Evolutionary conservation across 352 stramenopile species (phyloP).

Genomic region (Globisporangium acanthophoron): DNA sequence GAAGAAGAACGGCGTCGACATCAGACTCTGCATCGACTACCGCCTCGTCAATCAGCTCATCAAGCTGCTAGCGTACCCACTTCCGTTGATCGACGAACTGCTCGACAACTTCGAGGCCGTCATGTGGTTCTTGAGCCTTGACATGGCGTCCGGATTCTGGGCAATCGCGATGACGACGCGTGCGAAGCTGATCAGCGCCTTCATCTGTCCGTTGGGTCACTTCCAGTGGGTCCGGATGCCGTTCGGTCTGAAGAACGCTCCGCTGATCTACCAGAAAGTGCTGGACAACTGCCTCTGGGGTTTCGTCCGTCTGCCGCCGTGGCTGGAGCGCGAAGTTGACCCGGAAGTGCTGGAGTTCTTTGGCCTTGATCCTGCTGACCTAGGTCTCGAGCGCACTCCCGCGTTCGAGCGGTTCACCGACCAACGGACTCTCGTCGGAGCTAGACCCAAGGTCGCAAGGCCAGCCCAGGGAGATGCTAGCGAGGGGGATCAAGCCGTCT

Average conservation of each 20-base stretch:
- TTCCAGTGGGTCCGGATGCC: constrained; percentile 16
- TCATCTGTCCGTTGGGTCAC: constrained; percentile 18
- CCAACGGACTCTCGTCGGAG: too few species aligned
- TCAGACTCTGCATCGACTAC: constrained; percentile 20
- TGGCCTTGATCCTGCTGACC: too few species aligned
- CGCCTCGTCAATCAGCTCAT: constrained; percentile 12
- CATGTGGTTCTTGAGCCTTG: constrained; percentile 17
- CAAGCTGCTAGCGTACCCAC: constrained; percentile 17
- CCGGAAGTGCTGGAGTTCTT: constrained; percentile 4
- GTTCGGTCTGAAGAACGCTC: too few species aligned
- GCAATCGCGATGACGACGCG: constrained; percentile 9
- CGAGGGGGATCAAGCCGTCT: too few species aligned
- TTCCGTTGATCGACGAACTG: background rate
- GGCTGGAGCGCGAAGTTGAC: background rate
- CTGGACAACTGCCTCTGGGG: constrained; percentile 15
- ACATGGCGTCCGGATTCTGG: constrained; percentile 16
- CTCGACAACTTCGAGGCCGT: background rate
- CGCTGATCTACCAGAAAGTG: constrained; percentile 9
- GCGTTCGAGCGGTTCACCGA: too few species aligned
- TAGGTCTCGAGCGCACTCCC: too few species aligned
- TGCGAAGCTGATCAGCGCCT: constrained; percentile 14
- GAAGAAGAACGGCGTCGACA: background rate
- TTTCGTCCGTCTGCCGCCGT: background rate
- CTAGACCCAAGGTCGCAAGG: too few species aligned
- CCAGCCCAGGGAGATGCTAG: too few species aligned